Evolutionary conservation across 148 eudicot species (phyloP), one percentile per base, ranked within the genome.

Genomic region (Chenopodium album): DNA sequence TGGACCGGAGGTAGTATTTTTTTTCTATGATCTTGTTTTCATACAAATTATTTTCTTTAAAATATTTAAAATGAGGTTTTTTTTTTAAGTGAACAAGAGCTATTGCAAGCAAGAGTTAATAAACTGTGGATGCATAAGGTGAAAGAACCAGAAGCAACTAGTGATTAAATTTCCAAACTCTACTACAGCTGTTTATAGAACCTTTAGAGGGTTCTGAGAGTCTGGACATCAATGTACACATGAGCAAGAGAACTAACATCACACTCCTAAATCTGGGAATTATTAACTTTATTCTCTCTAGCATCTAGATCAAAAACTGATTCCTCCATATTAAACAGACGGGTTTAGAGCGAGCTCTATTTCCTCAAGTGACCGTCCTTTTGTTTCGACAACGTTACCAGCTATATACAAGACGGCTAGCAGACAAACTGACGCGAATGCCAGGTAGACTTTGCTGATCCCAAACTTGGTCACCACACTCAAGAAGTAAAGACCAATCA

Each of bases 291-390:
- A 71, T 59, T 69, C 71, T 63, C 59, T 29, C 28, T n/a, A 9
- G 12, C 54, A 48, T n/a, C 28, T n/a, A 13, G 12, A 34, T 17
- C 31, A 32, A 62, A 73, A 85, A 32, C 7, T 23, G 22, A 23
- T 23, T 48, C 20, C 37, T 74, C 37, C 37, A 50, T 16, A 78
- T 91, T 82, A 90, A 81, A 84, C 78, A 77, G 90, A 89, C 3
- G 94, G 87, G 81, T 71, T 92, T 50, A 96, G 87, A 80, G 88
- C 97, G n/a, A 87, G 95, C 83, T 96, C 97, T 7, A 96, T 96
- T 78, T 96, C 99, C 88, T 96, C 99, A 46, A 96, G 82, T 3
- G 99, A 94, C 46, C 94, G 89, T 64, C 99, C 99, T 89, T 96
- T 96, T 66, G 99, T 96, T 83, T 96, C 99, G 63, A 96, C 98